These are phyloP conservation scores for Diaporthe aspalathi DNA, from an alignment of 2,329 filamentous ascomycete genomes.

Conservation along the genomic window DNA sequence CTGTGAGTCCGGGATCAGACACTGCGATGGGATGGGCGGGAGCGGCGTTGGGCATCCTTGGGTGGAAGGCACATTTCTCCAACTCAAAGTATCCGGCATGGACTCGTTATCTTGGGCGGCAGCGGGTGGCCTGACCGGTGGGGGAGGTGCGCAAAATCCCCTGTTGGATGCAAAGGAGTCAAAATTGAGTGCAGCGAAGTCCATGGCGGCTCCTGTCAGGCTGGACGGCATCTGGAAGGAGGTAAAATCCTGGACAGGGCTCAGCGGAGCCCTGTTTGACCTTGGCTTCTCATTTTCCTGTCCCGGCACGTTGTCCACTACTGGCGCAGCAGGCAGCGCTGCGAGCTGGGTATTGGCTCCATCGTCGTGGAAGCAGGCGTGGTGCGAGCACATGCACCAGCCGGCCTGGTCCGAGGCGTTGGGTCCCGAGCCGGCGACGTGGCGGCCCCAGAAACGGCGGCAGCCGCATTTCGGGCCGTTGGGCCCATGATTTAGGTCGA, in stretches of 20 bases:
- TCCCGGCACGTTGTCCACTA: conserved; percentile 41
- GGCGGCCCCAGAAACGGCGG: conserved; percentile 69
- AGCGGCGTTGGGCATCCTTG: conserved; percentile 51
- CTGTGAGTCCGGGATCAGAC: conserved; percentile 61
- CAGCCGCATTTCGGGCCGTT: conserved; percentile 68
- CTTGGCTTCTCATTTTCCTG: conserved; percentile 67
- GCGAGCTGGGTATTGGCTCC: conserved; percentile 46
- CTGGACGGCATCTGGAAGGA: conserved; percentile 54
- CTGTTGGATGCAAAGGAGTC: conserved; percentile 51
- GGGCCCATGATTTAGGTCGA: conserved; percentile 64
- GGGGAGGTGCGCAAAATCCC: conserved; percentile 43
- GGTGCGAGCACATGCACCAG: conserved; percentile 73
- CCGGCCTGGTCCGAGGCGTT: conserved; percentile 55
- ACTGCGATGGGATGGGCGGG: conserved; percentile 63
- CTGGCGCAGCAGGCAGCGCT: conserved; percentile 3
- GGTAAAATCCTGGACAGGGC: conserved; percentile 59
- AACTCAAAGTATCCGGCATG: conserved; percentile 68
- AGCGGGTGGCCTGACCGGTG: conserved; percentile 14
- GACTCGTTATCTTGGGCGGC: conserved; percentile 46
- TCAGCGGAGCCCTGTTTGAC: conserved; percentile 62
- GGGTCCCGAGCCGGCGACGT: conserved; percentile 47
- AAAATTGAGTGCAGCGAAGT: conserved; percentile 51
- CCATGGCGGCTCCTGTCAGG: conserved; percentile 53
- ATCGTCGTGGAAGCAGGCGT: conserved; percentile 71
- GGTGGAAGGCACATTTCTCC: conserved; percentile 58